Evolutionary conservation across 2,329 filamentous ascomycete species (phyloP).

Genomic region (Fusarium veterinarium): DNA sequence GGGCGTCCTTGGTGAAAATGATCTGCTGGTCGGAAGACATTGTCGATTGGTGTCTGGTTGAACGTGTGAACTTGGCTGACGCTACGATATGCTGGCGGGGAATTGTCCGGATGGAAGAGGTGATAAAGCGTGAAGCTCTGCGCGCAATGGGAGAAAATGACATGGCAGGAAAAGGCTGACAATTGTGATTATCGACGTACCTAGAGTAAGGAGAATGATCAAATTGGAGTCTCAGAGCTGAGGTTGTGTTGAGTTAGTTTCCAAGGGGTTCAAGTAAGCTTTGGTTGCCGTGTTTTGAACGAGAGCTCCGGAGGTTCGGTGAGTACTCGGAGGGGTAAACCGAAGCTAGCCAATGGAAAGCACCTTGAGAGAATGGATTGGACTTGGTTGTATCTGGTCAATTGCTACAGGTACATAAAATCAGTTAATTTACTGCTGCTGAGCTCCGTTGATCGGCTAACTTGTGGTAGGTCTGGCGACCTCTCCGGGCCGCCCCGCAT

Average conservation of each 20-base stretch:
- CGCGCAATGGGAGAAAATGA: conserved; percentile 34
- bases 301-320: conserved; percentile 28
- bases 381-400: neutral
- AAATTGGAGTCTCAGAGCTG: conserved; percentile 5
- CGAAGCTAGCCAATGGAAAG: conserved; percentile 11
- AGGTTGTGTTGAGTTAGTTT: conserved; percentile 9
- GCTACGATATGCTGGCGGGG: conserved; percentile 22
- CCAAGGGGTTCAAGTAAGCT: conserved; percentile 20
- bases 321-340: conserved; percentile 26
- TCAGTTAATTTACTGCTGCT: conserved; percentile 23
- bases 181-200: conserved; percentile 26
- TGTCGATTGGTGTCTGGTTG: conserved; percentile 51
- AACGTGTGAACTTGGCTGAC: conserved; percentile 48
- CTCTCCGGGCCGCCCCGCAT: conserved; percentile 24
- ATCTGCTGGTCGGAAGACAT: conserved; percentile 62
- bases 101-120: conserved; percentile 31
- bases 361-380: conserved; percentile 12
- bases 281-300: conserved; percentile 17
- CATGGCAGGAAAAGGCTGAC: conserved; percentile 32
- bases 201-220: conserved; percentile 12
- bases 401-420: neutral
- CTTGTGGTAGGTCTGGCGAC: conserved; percentile 10
- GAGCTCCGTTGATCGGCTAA: conserved; percentile 43
- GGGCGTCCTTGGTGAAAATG: conserved; percentile 69
- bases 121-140: conserved; percentile 39